Evolutionary conservation across 2,329 filamentous ascomycete genomes (phyloP).

Genomic region (Xylariaceae sp.): DNA sequence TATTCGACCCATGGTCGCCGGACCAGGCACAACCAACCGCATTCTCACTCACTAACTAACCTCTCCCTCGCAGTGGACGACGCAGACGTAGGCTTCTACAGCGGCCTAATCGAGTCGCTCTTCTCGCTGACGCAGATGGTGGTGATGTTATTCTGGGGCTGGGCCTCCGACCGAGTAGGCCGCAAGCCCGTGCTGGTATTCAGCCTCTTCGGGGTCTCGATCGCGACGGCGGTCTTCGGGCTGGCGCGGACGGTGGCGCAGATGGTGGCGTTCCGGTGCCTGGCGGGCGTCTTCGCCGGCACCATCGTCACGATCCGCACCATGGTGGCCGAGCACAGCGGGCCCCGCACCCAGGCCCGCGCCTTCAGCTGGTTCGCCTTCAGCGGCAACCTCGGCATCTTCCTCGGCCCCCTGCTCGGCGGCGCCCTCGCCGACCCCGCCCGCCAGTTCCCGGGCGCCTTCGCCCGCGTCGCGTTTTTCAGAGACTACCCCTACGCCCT

Average conservation of each 20-base stretch:
- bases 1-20: too few species aligned
- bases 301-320: constrained; percentile 74
- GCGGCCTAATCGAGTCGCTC: constrained; percentile 72
- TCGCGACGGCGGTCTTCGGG: constrained; percentile 68
- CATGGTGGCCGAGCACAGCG: constrained; percentile 76
- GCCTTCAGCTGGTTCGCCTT: constrained; percentile 81
- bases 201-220: constrained; percentile 65
- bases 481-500: constrained; percentile 67
- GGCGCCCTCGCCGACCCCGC: constrained; percentile 71
- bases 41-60: neutral
- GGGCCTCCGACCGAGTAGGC: constrained; percentile 67
- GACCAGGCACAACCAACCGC: neutral
- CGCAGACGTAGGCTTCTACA: constrained; percentile 78
- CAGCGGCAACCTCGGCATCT: constrained; percentile 72
- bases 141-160: constrained; percentile 78
- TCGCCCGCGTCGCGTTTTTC: constrained; percentile 61
- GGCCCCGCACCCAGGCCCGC: constrained; percentile 68
- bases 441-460: constrained; percentile 60
- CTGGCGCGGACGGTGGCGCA: constrained; percentile 67
- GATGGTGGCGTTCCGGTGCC: constrained; percentile 73
- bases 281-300: constrained; percentile 74
- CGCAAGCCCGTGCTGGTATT: constrained; percentile 72
- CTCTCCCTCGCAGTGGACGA: constrained; percentile 45
- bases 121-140: constrained; percentile 76
- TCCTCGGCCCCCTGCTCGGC: constrained; percentile 71